Base-by-base conservation (phyloP, 106 monocot species). In the Dioscorea dumetorum region DNA sequence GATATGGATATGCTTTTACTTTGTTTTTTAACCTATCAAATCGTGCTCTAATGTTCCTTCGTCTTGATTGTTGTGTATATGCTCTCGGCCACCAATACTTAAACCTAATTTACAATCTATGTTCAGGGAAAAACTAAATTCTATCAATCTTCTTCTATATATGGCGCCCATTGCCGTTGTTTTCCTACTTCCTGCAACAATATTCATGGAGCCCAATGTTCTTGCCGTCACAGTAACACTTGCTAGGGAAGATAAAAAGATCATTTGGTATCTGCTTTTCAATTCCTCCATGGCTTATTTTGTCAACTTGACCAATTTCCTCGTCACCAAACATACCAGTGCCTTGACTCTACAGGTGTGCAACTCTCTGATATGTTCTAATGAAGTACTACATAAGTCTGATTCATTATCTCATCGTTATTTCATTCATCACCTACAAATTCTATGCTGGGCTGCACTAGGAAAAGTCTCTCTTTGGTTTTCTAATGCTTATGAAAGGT, bases 301-400 rank as follows among this genome's bases (percentile, higher is more conserved):
- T 62, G 90, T 94, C 24, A 94, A 94, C 50, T 64, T 94, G 73
- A 94, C 90, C 54, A 94, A 94, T 69, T 94, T 94, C 82, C 76
- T 94, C 73, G 94, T 94, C 77, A 94, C 94, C 59, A 94, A 94
- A 58, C 94, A 90, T 71, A 94, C 94, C 8, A 94, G 90, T 67
- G 82, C 94, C 64, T 77, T 90, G 81, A 94, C 94, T 53, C 87
- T 94, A 16, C 94, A 94, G 90, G 94, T 94, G 72, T 63, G 52
- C 24, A 24, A 22, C 31, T 15, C 32, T 16, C 4, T 33, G 13
- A 16, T 51, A 22, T 56, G 5, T 49, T 32, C 32, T 19, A 10
- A 58, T 35, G 8, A 15, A 5, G 4, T 61, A 12, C 19, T 33
- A 8, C 49, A 20, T 28, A 2, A 2, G 0, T 54, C 13, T 54